Conservation (phyloP, 345 rosid genomes). For the Citrus cavaleriei region DNA sequence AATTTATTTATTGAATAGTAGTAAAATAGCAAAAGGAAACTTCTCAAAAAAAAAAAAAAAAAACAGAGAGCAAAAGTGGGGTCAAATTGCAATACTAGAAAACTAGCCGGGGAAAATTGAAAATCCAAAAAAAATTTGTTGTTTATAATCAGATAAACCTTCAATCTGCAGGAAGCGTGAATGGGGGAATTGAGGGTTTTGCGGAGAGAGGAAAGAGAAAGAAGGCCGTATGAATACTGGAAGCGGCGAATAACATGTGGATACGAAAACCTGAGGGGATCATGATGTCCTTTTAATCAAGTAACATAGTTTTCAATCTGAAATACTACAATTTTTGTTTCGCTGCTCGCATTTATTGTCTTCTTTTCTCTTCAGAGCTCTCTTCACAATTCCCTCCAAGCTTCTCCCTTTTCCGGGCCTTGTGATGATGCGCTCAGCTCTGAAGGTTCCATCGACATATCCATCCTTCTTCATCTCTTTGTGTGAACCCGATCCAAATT, state of each 20-base stretch:
- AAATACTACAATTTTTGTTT: neutral
- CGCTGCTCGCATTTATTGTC: conserved; percentile 9
- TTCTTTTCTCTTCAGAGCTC: neutral
- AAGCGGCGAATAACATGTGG: conserved; percentile 16
- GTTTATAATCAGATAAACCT: neutral
- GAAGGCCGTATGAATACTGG: neutral
- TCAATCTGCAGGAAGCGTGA: neutral
- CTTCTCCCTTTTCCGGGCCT: neutral
- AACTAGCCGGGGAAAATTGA: neutral
- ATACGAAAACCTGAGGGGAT: conserved; percentile 16
- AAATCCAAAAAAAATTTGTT: neutral
- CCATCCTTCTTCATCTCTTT: neutral
- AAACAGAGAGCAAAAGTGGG: no score
- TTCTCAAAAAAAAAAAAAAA: no score
- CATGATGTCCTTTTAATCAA: conserved; percentile 4
- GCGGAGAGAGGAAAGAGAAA: neutral
- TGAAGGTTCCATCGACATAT: conserved; percentile 7
- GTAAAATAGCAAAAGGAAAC: neutral
- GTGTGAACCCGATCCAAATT: no score
- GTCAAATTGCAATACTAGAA: neutral
- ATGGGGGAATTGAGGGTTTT: neutral
- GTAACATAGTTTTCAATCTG: conserved; percentile 20
- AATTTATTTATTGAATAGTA: no score
- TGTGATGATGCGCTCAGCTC: conserved; percentile 16
- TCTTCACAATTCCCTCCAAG: neutral